Evolutionary conservation across 352 stramenopile genomes (phyloP).

Genomic region (Elongisporangium undulatum): DNA sequence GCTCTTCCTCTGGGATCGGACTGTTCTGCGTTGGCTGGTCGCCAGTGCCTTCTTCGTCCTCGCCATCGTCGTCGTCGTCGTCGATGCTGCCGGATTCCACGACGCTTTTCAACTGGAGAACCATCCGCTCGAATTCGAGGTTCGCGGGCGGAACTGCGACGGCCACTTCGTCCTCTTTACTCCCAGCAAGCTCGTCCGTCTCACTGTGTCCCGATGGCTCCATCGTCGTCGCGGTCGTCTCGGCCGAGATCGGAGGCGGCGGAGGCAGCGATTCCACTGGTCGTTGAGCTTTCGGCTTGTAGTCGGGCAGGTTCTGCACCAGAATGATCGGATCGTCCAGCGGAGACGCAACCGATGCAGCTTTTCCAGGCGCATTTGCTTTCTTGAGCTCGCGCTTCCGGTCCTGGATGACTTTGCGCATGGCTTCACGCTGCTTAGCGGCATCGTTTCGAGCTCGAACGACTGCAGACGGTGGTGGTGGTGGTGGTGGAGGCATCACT

Average conservation of each 20-base stretch:
- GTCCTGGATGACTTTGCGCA: slow-evolving; percentile 29
- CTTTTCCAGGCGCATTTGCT: slow-evolving; percentile 2
- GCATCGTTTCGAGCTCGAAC: background rate
- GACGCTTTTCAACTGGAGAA: slow-evolving; percentile 65
- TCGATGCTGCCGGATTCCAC: slow-evolving; percentile 27
- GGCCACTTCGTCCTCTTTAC: slow-evolving; percentile 10
- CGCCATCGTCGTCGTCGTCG: slow-evolving; percentile 29
- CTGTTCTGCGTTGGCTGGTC: background rate
- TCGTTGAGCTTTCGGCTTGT: slow-evolving; percentile 6
- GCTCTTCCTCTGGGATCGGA: slow-evolving; percentile 3
- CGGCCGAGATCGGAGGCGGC: slow-evolving; percentile 10
- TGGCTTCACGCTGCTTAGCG: slow-evolving; percentile 13
- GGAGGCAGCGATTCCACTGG: slow-evolving; percentile 10
- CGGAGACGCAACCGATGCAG: slow-evolving; percentile 11
- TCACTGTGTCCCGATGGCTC: slow-evolving; percentile 2
- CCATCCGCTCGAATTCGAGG: slow-evolving; percentile 74
- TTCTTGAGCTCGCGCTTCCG: slow-evolving; percentile 32
- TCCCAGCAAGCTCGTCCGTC: slow-evolving; percentile 3
- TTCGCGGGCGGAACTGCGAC: slow-evolving; percentile 21
- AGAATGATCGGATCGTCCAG: slow-evolving; percentile 69
- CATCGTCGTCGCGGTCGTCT: background rate
- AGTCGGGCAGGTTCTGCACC: slow-evolving; percentile 59
- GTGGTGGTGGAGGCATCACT: slow-evolving; percentile 6
- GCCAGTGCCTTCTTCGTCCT: slow-evolving; percentile 8
- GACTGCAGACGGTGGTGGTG: slow-evolving; percentile 12